Percentiles rank a stretch among this genome's conserved stretches.
Conservation (phyloP, 352 stramenopile species). For the Elongisporangium prolatum region DNA sequence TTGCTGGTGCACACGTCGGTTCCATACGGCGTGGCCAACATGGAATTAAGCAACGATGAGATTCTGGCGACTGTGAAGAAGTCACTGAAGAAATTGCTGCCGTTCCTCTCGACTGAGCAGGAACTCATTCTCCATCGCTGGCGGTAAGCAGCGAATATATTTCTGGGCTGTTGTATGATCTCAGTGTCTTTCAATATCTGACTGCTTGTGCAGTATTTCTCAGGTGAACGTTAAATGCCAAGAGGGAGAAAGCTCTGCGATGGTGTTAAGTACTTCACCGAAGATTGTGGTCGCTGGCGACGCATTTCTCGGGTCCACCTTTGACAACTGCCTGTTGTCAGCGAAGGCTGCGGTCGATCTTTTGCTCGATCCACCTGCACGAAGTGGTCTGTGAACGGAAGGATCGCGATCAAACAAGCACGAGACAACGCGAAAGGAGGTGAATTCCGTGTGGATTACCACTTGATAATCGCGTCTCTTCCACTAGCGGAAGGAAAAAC, state of each 20-base stretch:
- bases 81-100: constrained; percentile 46
- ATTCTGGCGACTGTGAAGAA: constrained; percentile 46
- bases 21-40: constrained; percentile 45
- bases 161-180: background rate
- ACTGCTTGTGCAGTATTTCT: constrained; percentile 40
- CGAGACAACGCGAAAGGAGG: too few species aligned
- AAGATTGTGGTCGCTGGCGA: constrained; percentile 63
- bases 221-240: constrained; percentile 49
- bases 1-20: constrained; percentile 70
- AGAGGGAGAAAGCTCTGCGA: constrained; percentile 12
- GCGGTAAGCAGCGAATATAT: constrained; percentile 26
- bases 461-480: background rate
- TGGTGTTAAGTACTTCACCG: constrained; percentile 47
- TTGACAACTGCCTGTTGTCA: constrained; percentile 69
- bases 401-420: background rate
- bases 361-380: constrained; percentile 10
- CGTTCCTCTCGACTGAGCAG: constrained; percentile 39
- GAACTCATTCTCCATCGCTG: constrained; percentile 59
- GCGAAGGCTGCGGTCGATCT: constrained; percentile 37
- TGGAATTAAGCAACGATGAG: constrained; percentile 52
- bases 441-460: background rate
- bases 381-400: constrained; percentile 27
- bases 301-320: constrained; percentile 58
- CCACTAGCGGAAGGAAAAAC: background rate
- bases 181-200: background rate